A percentile compares a stretch with the other conserved stretches of the same genome.
phyloP scores from a whole-genome alignment of 805 yeast species.

The Wickerhamiella siamensis region DNA sequence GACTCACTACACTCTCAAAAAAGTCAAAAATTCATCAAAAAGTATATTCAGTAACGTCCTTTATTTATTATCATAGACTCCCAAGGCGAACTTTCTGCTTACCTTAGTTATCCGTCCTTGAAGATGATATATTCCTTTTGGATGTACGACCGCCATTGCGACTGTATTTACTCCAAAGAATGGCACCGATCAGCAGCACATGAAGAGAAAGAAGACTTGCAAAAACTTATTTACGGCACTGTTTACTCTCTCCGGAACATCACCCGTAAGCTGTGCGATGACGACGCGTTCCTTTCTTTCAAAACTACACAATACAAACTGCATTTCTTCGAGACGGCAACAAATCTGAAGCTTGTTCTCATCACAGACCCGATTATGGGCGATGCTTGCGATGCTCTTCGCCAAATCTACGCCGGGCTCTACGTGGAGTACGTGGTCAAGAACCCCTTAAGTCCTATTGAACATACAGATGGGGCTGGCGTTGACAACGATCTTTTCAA shows the following conservation, averaged over 20 bases:
- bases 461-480: constrained; percentile 20
- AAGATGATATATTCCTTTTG: constrained; percentile 57
- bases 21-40: constrained; percentile 4
- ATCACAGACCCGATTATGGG: constrained; percentile 52
- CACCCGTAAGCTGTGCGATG: constrained; percentile 38
- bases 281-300: constrained; percentile 24
- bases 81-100: too few species aligned
- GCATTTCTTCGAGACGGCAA: constrained; percentile 66
- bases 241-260: constrained; percentile 66
- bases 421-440: constrained; percentile 48
- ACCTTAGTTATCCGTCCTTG: too few species aligned
- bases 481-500: constrained; percentile 45
- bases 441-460: constrained; percentile 28
- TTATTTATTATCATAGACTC: neutral
- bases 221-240: constrained; percentile 76
- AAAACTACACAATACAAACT: constrained; percentile 59
- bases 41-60: constrained; percentile 1
- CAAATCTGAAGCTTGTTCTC: constrained; percentile 63
- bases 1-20: neutral
- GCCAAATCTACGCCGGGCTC: constrained; percentile 43
- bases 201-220: constrained; percentile 38
- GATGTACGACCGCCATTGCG: constrained; percentile 85
- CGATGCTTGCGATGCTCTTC: constrained; percentile 39
- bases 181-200: constrained; percentile 28
- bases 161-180: constrained; percentile 70